Percentiles rank a stretch among this genome's conserved stretches.
Evolutionary conservation across 768 basidiomycete species (phyloP).

Genomic region (Piloderma croceum): DNA sequence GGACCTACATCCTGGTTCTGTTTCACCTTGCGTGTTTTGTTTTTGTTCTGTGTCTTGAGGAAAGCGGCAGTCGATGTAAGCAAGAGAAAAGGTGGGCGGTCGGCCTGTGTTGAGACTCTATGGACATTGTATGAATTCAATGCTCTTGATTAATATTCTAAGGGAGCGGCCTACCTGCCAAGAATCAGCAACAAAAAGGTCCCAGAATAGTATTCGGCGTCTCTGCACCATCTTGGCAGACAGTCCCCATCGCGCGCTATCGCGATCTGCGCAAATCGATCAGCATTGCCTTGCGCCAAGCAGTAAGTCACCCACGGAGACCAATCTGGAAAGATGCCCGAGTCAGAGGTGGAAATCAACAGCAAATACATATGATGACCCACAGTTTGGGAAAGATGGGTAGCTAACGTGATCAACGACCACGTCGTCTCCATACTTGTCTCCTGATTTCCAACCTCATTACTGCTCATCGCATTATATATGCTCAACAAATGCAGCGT

Average conservation of each 20-base stretch:
- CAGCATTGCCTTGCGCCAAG: not conserved
- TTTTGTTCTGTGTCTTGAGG: constrained; percentile 38
- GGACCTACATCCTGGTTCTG: constrained; percentile 22
- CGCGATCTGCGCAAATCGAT: constrained; percentile 43
- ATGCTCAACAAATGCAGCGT: constrained; percentile 62
- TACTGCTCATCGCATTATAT: constrained; percentile 66
- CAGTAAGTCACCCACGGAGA: constrained; percentile 47
- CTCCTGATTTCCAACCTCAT: constrained; percentile 49
- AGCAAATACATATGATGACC: constrained; percentile 20
- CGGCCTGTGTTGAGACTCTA: constrained; percentile 68
- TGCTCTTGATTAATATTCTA: not conserved
- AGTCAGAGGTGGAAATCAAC: not conserved
- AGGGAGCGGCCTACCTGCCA: constrained; percentile 47
- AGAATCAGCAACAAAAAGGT: constrained; percentile 64
- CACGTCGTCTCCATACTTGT: constrained; percentile 71
- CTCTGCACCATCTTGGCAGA: constrained; percentile 57
- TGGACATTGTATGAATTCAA: not conserved
- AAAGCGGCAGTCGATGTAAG: constrained; percentile 62
- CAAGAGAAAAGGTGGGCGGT: constrained; percentile 60
- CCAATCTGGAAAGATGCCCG: constrained; percentile 43
- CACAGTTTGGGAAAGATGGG: constrained; percentile 62
- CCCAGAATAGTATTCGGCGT: constrained; percentile 71
- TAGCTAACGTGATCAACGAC: constrained; percentile 59
- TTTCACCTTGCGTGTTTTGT: no score
- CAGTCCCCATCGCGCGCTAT: constrained; percentile 61